Percentiles rank a stretch among this genome's conserved stretches.
These are phyloP conservation scores for Papilionanthe hybrid DNA, from an alignment of 116 monocot genomes.

Conservation along the genomic window DNA sequence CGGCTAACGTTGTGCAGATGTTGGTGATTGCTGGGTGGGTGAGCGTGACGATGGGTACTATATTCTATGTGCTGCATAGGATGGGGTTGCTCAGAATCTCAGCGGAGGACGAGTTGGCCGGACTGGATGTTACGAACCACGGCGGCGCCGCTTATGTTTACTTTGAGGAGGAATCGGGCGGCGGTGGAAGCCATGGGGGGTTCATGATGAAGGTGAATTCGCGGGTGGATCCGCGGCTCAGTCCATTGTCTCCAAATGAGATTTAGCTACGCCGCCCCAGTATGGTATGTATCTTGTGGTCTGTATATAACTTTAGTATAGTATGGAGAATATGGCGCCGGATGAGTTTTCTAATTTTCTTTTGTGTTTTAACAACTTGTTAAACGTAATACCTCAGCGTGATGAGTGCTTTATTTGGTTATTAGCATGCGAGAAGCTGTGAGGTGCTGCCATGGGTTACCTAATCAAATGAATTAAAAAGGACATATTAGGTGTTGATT, in stretches of 20 bases:
- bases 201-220: not conserved
- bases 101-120: constrained; percentile 12
- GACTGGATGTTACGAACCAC: constrained; percentile 22
- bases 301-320: too few relatives aligned
- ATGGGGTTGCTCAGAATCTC: constrained; percentile 20
- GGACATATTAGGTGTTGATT: too few relatives aligned
- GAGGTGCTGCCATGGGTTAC: too few relatives aligned
- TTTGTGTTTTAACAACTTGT: too few relatives aligned
- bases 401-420: too few relatives aligned
- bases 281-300: too few relatives aligned
- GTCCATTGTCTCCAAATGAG: not conserved
- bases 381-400: too few relatives aligned
- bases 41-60: constrained; percentile 25
- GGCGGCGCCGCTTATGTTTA: constrained; percentile 16
- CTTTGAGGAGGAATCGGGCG: constrained; percentile 1
- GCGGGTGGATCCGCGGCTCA: not conserved
- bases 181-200: not conserved
- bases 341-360: too few relatives aligned
- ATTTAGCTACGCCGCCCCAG: too few relatives aligned
- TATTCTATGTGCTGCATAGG: constrained; percentile 13
- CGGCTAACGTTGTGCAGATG: constrained; percentile 27
- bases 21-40: constrained; percentile 24
- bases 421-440: too few relatives aligned
- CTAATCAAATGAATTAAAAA: too few relatives aligned
- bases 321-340: too few relatives aligned